Evolutionary conservation across 169 alveolate species (phyloP), one percentile per base, ranked within the genome.

Genomic region (Besnoitia besnoiti): DNA sequence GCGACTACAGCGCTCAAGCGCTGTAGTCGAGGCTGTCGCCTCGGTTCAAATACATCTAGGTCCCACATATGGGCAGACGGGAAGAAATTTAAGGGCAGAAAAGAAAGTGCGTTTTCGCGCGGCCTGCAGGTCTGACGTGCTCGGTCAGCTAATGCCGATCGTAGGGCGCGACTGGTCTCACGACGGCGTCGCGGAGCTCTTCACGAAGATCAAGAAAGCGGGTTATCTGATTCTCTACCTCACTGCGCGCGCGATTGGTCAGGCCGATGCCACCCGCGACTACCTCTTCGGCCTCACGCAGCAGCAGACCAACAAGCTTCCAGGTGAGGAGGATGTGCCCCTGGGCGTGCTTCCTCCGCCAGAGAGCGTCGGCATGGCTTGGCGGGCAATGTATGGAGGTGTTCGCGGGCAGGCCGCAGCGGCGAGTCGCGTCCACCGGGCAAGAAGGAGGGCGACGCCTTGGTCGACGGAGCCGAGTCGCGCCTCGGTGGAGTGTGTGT

Each of bases 161-260:
- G 96, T 99, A 16, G 99, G 99, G 27, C 96, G 97, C 75, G 99
- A 99, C 95, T 99, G 99, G 99, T 96, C 99, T 47, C 99, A 99
- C 94, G 95, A 96, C 21, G 99, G 99, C 0, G 99, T 99, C 0
- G 98, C 99, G 16, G 98, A 97, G 89, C 95, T 99, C 89, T 98
- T 97, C 93, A 96, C 98, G 47, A 97, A 98, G 90, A 96, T 98
- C 62, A 82, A 95, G 79, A 89, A 91, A n/a, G 98, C 98, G 94
- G 99, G 99, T 7, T 99, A 99, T 96, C 97, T 98, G 91, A 97
- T 99, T 59, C 94, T 99, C 33, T 99, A 99, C 91, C 96, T 99
- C 55, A 98, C 99, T 5, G 99, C 99, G 46, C 96, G 99, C 91
- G 99, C 99, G 24, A 99, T 99, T 46, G 99, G 99, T 3, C 98